phyloP scores from a whole-genome alignment of 2,329 filamentous ascomycete species.

The Elsinoe batatas region DNA sequence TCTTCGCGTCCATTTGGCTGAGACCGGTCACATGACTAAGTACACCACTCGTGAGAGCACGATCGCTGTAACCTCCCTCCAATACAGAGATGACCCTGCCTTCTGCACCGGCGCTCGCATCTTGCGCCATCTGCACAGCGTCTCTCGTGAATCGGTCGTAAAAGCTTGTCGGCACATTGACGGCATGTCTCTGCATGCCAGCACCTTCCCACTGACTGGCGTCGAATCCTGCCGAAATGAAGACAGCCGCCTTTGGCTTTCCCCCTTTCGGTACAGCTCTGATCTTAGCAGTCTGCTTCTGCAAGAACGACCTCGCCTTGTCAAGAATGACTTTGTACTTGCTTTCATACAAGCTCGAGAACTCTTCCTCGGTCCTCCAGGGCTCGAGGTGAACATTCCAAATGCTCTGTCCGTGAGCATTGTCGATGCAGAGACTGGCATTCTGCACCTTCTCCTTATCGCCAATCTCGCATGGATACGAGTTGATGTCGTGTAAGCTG shows the following conservation, averaged over 20 bases:
- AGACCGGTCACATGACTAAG: constrained; percentile 84
- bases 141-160: constrained; percentile 87
- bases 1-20: constrained; percentile 40
- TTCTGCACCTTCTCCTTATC: constrained; percentile 88
- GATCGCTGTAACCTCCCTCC: constrained; percentile 92
- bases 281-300: constrained; percentile 58
- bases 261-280: constrained; percentile 47
- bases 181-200: constrained; percentile 91
- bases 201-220: constrained; percentile 88
- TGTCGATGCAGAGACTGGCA: constrained; percentile 87
- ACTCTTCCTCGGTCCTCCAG: constrained; percentile 74
- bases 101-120: constrained; percentile 66
- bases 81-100: constrained; percentile 86
- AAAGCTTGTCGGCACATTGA: constrained; percentile 93
- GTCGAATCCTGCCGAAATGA: constrained; percentile 92
- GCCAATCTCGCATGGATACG: constrained; percentile 91
- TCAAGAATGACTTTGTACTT: constrained; percentile 69
- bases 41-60: constrained; percentile 78
- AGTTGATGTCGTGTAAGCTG: constrained; percentile 96
- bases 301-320: constrained; percentile 71
- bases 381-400: constrained; percentile 93
- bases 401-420: constrained; percentile 83
- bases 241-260: constrained; percentile 73
- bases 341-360: constrained; percentile 78
- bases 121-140: constrained; percentile 69